Evolutionary conservation across 768 basidiomycete species (phyloP), one percentile per base, ranked within the genome.

Genomic region (Lactifluus pinguis): DNA sequence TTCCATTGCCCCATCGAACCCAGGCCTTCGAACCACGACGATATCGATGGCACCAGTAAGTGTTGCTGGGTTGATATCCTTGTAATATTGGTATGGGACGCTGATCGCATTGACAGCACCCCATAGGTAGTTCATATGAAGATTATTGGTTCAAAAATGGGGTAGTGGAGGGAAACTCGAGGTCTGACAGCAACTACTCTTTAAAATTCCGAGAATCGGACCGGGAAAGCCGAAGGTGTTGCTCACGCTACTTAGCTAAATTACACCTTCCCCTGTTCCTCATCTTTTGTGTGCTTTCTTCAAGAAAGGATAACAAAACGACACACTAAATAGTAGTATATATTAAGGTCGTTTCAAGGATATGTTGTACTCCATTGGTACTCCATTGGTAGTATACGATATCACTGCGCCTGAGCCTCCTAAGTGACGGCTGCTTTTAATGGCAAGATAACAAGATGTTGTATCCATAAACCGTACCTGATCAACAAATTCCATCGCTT

Each of bases 11-110:
- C 86, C 84, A 64, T 79, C 75, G 65, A 79, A 77, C n/a, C 81
- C 75, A 25, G 83, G 84, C 50, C 87, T 83, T 64, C 87, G 83
- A 50, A 99, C 84, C 66, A 98, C 95, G 69, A 99, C 94, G 73
- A 99, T 92, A 80, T 99, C 95, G 80, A 98, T 97, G 48, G 97
- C 97, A 49, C 97, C 95, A 4, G 95, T 97, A 60, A 99, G 83
- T 0, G 97, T 99, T 0, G 95, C 87, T 0, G 97, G 94, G 68
- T 99, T 99, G 64, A 97, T 90, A 45, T 91, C 90, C 72, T 85
- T 89, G 79, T 93, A 93, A 76, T 92, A 93, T 62, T 89, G 87
- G 71, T 91, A 91, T 14, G 89, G 89, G 13, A 87, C 90, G 72
- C 84, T 87, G 70, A 92, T 89, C 45, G 87, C 88, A 69, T 76